These are phyloP conservation scores for Peronospora belbahrii DNA, from an alignment of 352 stramenopile genomes.

Conservation along the genomic window DNA sequence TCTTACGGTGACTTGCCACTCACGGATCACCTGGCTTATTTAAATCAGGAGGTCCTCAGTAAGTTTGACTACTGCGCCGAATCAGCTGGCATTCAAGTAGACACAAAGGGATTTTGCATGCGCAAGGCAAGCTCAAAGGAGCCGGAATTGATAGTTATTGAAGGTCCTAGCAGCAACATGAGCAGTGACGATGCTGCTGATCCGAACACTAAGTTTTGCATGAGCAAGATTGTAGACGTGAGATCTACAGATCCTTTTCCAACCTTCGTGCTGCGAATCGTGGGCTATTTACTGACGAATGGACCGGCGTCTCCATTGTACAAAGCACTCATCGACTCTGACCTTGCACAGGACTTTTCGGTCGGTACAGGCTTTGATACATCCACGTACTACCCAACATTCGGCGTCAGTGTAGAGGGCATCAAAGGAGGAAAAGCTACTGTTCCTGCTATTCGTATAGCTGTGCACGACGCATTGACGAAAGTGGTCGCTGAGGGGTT, in stretches of 20 bases:
- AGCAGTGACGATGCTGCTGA: slow-evolving; percentile 36
- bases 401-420: slow-evolving; percentile 73
- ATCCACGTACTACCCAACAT: slow-evolving; percentile 68
- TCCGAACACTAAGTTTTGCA: slow-evolving; percentile 76
- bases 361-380: slow-evolving; percentile 75
- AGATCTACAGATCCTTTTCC: slow-evolving; percentile 62
- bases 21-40: slow-evolving; percentile 62
- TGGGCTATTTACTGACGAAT: slow-evolving; percentile 74
- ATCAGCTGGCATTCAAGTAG: slow-evolving; percentile 43
- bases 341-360: slow-evolving; percentile 69
- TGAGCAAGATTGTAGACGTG: slow-evolving; percentile 62
- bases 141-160: slow-evolving; percentile 31
- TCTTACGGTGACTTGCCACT: slow-evolving; percentile 85
- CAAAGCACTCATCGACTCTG: slow-evolving; percentile 72
- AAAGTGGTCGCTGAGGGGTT: slow-evolving; percentile 63
- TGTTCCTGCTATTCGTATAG: slow-evolving; percentile 53
- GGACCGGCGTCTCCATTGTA: slow-evolving; percentile 74
- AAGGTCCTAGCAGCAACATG: slow-evolving; percentile 62
- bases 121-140: slow-evolving; percentile 15
- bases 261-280: slow-evolving; percentile 71
- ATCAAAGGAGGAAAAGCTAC: slow-evolving; percentile 36
- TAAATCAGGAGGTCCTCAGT: slow-evolving; percentile 59
- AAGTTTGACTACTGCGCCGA: slow-evolving; percentile 56
- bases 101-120: slow-evolving; percentile 37
- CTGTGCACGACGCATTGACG: slow-evolving; percentile 42